Base-by-base conservation (phyloP, 164 flowering plant species). In the Liriodendron chinense region DNA sequence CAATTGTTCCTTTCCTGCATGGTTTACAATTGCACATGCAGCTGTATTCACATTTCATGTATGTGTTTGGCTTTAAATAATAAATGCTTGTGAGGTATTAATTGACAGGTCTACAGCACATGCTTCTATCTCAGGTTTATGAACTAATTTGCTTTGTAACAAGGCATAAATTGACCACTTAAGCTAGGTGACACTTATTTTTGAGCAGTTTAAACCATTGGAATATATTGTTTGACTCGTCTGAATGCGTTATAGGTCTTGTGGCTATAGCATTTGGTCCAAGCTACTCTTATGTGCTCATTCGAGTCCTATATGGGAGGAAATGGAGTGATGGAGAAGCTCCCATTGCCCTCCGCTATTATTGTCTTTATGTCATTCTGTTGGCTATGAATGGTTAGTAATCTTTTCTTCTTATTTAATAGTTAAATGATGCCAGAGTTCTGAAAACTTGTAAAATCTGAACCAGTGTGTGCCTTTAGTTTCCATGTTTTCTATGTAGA, bases 291-390 rank as follows among this genome's bases (percentile, higher is more conserved):
- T 96, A 96, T 82, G 84, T 89, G 67, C 91, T 94, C 74, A 86
- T 94, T 74, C 89, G 99, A 81, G 53, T 96, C 74, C 80, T 96
- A 74, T 93, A 94, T 82, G 98, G 98, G 50, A 84, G 78, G 71
- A 89, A 87, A 84, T 96, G 98, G 98, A 94, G 99, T 84, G 97
- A 96, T 79, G 98, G 98, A 74, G 99, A 96, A 86, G 98, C 98
- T 68, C 78, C 98, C 8, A 79, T 80, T 48, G 96, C 91, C 47
- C 97, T 94, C 14, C 85, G 82, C 59, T 94, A 82, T 77, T 96
- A 91, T 82, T 94, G 98, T 84, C 69, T 94, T 66, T 94, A 89
- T 80, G 87, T 96, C 65, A 80, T 96, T 82, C 84, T 87, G 74
- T 77, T 96, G 85, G 99, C 99, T 69, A 89, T 91, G 93, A 96